Evolutionary conservation across 2,329 filamentous ascomycete genomes (phyloP).

Genomic region (Ceratocystis albifundus): DNA sequence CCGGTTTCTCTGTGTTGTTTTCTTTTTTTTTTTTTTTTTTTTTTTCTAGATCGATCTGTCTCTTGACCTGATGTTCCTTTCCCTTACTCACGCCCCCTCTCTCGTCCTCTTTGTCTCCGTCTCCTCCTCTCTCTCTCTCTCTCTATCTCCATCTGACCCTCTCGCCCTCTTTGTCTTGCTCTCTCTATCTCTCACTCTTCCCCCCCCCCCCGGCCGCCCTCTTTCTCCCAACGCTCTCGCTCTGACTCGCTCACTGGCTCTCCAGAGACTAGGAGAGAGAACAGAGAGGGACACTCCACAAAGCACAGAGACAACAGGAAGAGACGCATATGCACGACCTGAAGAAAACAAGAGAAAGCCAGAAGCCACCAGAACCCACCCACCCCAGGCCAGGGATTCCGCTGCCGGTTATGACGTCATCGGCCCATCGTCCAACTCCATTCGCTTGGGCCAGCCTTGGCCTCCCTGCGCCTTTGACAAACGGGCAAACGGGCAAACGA

Average conservation of each 20-base stretch:
- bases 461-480: neutral
- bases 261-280: neutral
- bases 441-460: neutral
- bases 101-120: neutral
- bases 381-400: neutral
- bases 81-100: no score
- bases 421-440: neutral
- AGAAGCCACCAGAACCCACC: constrained; percentile 4
- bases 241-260: neutral
- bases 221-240: no score
- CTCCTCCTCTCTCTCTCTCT: neutral
- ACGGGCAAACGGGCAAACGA: neutral
- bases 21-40: neutral
- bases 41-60: neutral
- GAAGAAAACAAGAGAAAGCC: constrained; percentile 2
- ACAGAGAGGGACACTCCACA: neutral
- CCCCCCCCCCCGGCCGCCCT: no score
- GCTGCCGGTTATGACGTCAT: constrained; percentile 11
- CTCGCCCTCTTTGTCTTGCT: neutral
- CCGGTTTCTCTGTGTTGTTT: neutral
- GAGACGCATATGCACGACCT: constrained; percentile 5
- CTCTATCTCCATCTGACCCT: neutral
- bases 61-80: neutral
- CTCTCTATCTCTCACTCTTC: neutral
- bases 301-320: constrained; percentile 10